A percentile compares a stretch with the other conserved stretches of the same genome.
Evolutionary conservation across 177 flowering plant species (phyloP).

Genomic region (Vitis hybrid): DNA sequence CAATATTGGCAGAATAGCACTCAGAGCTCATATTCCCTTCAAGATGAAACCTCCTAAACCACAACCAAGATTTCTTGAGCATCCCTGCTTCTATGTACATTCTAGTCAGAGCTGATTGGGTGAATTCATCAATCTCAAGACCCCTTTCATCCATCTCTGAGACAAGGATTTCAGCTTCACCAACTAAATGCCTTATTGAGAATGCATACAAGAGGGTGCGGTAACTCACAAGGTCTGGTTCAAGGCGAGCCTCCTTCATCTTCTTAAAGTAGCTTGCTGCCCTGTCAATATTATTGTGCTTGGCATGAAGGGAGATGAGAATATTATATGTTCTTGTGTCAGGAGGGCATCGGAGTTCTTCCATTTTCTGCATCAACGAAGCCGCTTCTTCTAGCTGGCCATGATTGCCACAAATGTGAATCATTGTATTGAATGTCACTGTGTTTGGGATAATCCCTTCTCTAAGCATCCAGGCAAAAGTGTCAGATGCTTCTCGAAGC

Average conservation of each 20-base stretch:
- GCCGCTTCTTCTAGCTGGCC: conserved; percentile 66
- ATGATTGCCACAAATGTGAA: conserved; percentile 85
- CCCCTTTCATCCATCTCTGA: conserved; percentile 71
- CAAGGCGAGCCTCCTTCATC: conserved; percentile 66
- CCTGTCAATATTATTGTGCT: conserved; percentile 51
- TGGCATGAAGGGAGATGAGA: conserved; percentile 75
- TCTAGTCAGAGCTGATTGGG: conserved; percentile 81
- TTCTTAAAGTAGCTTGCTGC: conserved; percentile 57
- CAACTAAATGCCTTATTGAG: conserved; percentile 78
- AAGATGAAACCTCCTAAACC: conserved; percentile 80
- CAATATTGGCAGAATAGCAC: conserved; percentile 88
- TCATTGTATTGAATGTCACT: conserved; percentile 92
- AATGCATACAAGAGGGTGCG: conserved; percentile 86
- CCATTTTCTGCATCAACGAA: conserved; percentile 72
- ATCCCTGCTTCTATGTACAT: conserved; percentile 84
- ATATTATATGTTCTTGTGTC: conserved; percentile 90
- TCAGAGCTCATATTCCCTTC: conserved; percentile 71
- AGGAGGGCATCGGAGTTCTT: conserved; percentile 65
- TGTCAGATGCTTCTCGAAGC: conserved; percentile 65
- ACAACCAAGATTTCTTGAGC: conserved; percentile 75
- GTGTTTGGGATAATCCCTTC: conserved; percentile 73
- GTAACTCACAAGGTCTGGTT: conserved; percentile 82
- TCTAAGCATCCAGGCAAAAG: conserved; percentile 62
- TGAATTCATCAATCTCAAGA: conserved; percentile 78
- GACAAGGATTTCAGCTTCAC: conserved; percentile 69